Base-by-base conservation (phyloP, 2,329 filamentous ascomycete species). In the Cladosporium sphaerospermum region DNA sequence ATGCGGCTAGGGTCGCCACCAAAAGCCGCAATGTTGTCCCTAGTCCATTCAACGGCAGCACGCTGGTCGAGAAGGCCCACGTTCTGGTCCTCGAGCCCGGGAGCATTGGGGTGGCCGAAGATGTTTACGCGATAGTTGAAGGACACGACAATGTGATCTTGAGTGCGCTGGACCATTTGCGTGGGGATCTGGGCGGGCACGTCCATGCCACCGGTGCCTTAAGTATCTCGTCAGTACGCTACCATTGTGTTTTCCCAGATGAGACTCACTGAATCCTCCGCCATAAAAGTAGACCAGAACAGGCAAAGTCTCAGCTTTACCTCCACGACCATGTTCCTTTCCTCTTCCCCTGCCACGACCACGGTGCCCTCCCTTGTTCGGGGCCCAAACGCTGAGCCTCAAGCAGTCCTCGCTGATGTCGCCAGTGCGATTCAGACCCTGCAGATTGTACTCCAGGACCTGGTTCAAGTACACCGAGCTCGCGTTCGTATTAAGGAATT, bases 11-110 rank as follows among this genome's bases (percentile, higher is more conserved):
- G 67, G 54, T 73, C 62, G 1, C 83, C 83, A 0, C 82, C 82
- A 66, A 86, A 83, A 4, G 66, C 69, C 9, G 64, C 74, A 47
- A 83, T 78, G 64, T 84, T 84, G 28, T 75, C 69, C 56, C 73
- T 71, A 23, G 85, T 75, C 83, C 83, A 86, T 50, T 74, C 67
- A 28, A 86, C 70, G 11, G 80, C 71, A 18, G 76, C 61, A 55
- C 77, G 73, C 67, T 86, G 83, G 62, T 87, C 84, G 57, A 76
- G 74, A 56, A 86, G 69, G 1, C 85, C 85, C 16, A 85, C 67
- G 61, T 89, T 89, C 8, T 49, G 45, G 10, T 54, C 45, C n/a
- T 37, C 23, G 9, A 53, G 19, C 9, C 41, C 52, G 18, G 45
- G 45, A 8, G 52, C 46, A 14, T 47, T 50, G 1, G 45, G 45